Base-by-base conservation (phyloP, 495 filamentous ascomycete species). In the Corynascus novoguineensis region DNA sequence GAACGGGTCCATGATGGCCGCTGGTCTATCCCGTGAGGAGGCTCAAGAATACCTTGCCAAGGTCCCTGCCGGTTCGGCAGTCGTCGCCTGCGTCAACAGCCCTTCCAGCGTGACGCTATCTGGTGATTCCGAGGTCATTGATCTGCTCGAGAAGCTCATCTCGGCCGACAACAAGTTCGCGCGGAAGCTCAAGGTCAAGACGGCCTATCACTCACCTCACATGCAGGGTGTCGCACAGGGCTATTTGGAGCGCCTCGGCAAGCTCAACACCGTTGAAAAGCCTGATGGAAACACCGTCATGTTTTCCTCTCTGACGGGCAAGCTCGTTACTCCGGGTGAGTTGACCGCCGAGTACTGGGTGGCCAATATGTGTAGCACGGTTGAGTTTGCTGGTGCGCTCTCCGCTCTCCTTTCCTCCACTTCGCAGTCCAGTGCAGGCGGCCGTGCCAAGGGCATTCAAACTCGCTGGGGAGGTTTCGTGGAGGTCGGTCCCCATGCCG, bases 61-160 rank as follows among this genome's bases (percentile, higher is more conserved):
- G 17, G 17, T 41, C n/a, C n/a, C n/a, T n/a, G n/a, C n/a, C n/a
- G n/a, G n/a, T n/a, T n/a, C n/a, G n/a, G 44, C 22, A 0, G 24
- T 46, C 27, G 56, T 80, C 37, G 79, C 74, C 25, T 81, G 78
- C 56, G 50, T n/a, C n/a, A n/a, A n/a, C n/a, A n/a, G n/a, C n/a
- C n/a, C n/a, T n/a, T n/a, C n/a, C n/a, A n/a, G n/a, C n/a, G n/a
- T n/a, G n/a, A n/a, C n/a, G n/a, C n/a, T n/a, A n/a, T n/a, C n/a
- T n/a, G n/a, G n/a, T n/a, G n/a, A n/a, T n/a, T n/a, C n/a, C n/a
- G n/a, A n/a, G n/a, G n/a, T n/a, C n/a, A 73, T 83, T 9, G 62
- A 71, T 2, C 58, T 61, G 5, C 50, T 74, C 0, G 40, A 71
- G 24, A 24, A 42, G 4, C 54, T 59, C 3, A 58, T 76, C 19